Evolutionary conservation across 441 rosid genomes (phyloP).

Genomic region (Jatropha multifida): DNA sequence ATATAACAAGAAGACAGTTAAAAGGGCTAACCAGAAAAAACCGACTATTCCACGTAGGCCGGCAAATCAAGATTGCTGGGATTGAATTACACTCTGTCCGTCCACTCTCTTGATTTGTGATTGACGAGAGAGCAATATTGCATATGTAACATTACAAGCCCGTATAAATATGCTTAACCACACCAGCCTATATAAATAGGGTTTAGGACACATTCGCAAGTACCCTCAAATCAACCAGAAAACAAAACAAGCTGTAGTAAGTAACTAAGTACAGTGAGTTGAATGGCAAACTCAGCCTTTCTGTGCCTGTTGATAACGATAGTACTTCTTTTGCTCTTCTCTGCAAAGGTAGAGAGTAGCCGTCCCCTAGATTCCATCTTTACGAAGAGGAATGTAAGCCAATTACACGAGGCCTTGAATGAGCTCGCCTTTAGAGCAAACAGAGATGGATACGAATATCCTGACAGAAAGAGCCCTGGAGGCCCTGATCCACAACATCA

Average conservation of each 20-base stretch:
- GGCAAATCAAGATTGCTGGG: constrained; percentile 8
- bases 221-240: no score
- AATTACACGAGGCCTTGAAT: constrained; percentile 28
- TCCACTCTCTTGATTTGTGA: constrained; percentile 12
- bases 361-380: constrained; percentile 24
- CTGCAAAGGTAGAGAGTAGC: constrained; percentile 19
- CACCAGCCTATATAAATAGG: no score
- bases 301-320: constrained; percentile 18
- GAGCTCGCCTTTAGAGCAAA: constrained; percentile 18
- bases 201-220: no score
- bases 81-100: constrained; percentile 4
- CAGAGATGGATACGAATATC: constrained; percentile 8
- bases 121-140: no score
- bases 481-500: constrained; percentile 65
- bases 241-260: no score
- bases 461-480: constrained; percentile 48
- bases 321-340: constrained; percentile 20
- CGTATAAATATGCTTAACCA: not conserved
- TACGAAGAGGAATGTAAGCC: constrained; percentile 28
- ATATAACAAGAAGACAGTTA: not conserved
- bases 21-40: not conserved
- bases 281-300: constrained; percentile 28
- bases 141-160: no score
- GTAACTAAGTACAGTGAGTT: no score
- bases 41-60: constrained; percentile 19